A percentile compares a stretch with the other conserved stretches of the same genome.
Conservation (phyloP, 345 rosid genomes). For the Moricandia moricandioides region DNA sequence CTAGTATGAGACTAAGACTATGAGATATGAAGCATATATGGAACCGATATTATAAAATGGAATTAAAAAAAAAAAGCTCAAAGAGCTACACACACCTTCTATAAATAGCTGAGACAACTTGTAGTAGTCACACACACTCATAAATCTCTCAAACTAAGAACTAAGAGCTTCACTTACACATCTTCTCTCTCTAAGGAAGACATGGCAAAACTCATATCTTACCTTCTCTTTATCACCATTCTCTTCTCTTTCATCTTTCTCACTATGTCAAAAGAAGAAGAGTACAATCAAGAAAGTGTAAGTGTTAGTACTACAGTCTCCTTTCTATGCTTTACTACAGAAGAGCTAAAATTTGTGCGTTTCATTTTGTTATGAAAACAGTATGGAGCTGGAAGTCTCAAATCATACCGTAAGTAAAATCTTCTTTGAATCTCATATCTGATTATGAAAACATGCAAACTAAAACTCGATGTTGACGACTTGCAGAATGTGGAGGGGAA, state of each 20-base stretch:
- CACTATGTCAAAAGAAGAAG: conserved; percentile 39
- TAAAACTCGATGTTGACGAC: background rate
- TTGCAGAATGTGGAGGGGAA: conserved; percentile 44
- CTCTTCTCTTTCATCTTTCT: conserved; percentile 29
- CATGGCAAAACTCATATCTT: conserved; percentile 39
- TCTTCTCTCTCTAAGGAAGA: conserved; percentile 8
- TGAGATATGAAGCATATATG: background rate
- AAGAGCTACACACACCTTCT: conserved; percentile 11
- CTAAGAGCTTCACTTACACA: conserved; percentile 23
- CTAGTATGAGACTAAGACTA: background rate
- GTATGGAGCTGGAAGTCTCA: conserved; percentile 53
- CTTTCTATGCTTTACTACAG: background rate
- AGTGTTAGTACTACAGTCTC: conserved; percentile 14
- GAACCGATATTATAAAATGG: background rate
- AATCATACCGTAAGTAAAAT: conserved; percentile 47
- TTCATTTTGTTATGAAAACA: conserved; percentile 16
- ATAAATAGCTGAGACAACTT: conserved; percentile 30
- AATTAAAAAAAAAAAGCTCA: background rate
- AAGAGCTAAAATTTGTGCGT: background rate
- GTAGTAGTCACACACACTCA: conserved; percentile 9
- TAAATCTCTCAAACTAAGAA: conserved; percentile 3
- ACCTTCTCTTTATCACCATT: conserved; percentile 25
- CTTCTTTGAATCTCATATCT: background rate
- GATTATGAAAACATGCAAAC: background rate
- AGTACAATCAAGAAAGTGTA: conserved; percentile 43